Evolutionary conservation across 768 basidiomycete species (phyloP).

Genomic region (Macrocybe gigantea): DNA sequence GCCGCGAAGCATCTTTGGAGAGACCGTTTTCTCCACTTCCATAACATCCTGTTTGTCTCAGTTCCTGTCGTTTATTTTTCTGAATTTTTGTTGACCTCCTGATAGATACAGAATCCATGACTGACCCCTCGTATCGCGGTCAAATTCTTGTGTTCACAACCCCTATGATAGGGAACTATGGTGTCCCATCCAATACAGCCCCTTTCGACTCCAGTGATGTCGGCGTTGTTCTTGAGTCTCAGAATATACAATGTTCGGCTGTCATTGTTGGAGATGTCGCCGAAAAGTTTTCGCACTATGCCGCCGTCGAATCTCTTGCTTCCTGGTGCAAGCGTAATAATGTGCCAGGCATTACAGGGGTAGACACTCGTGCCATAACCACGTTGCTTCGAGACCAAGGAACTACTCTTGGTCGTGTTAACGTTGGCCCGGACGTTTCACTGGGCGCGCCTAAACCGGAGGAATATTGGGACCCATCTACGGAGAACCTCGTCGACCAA

Average conservation of each 20-base stretch:
- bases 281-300: conserved; percentile 91
- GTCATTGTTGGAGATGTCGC: conserved; percentile 94
- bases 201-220: conserved; percentile 72
- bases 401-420: conserved; percentile 89
- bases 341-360: conserved; percentile 92
- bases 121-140: conserved; percentile 96
- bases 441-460: conserved; percentile 50
- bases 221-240: conserved; percentile 85
- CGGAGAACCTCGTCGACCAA: conserved; percentile 91
- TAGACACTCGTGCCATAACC: conserved; percentile 97
- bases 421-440: conserved; percentile 68
- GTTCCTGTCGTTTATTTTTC: neutral
- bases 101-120: conserved; percentile 99
- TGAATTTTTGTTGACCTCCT: conserved; percentile 5
- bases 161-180: conserved; percentile 98
- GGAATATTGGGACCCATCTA: conserved; percentile 92
- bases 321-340: conserved; percentile 90
- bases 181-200: conserved; percentile 79
- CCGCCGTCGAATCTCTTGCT: conserved; percentile 87
- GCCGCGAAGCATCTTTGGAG: conserved; percentile 82
- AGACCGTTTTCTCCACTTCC: conserved; percentile 98
- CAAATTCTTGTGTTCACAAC: conserved; percentile 99
- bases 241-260: conserved; percentile 85
- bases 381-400: conserved; percentile 92
- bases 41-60: conserved; percentile 86